Evolutionary conservation across 2,329 filamentous ascomycete species (phyloP).

Genomic region (Neoarthrinium moseri): DNA sequence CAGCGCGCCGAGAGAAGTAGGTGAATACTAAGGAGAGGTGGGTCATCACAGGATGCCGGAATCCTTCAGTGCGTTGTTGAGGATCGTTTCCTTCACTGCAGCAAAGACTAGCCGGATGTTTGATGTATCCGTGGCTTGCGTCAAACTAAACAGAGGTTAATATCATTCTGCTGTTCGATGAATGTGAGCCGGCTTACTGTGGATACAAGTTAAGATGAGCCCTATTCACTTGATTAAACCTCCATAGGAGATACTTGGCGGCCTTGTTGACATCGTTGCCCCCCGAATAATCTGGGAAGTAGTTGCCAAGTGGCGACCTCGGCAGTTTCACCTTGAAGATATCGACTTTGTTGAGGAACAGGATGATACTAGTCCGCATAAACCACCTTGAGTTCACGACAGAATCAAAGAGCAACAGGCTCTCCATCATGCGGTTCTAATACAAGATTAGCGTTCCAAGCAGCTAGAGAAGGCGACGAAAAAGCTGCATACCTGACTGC

Average conservation of each 20-base stretch:
- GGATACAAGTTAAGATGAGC: slow-evolving; percentile 96
- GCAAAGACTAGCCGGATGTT: slow-evolving; percentile 98
- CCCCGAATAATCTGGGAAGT: slow-evolving; percentile 97
- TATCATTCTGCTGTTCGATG: slow-evolving; percentile 14
- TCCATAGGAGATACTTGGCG: slow-evolving; percentile 95
- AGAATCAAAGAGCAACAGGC: slow-evolving; percentile 91
- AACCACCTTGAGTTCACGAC: slow-evolving; percentile 99
- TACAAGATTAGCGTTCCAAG: not conserved
- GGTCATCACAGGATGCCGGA: slow-evolving; percentile 81
- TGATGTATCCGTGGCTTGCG: slow-evolving; percentile 97
- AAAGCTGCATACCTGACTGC: slow-evolving; percentile 73
- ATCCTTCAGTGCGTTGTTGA: slow-evolving; percentile 97
- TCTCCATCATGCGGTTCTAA: slow-evolving; percentile 99
- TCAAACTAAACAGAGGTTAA: slow-evolving; percentile 62
- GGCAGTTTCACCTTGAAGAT: slow-evolving; percentile 94
- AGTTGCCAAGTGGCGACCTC: slow-evolving; percentile 86
- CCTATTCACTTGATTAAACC: slow-evolving; percentile 97
- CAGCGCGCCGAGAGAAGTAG: slow-evolving; percentile 11
- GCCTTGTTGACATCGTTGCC: slow-evolving; percentile 98
- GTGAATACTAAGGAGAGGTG: slow-evolving; percentile 10
- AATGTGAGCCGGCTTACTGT: slow-evolving; percentile 65
- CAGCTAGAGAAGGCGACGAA: too few species aligned
- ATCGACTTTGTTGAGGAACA: slow-evolving; percentile 99
- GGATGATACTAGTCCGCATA: slow-evolving; percentile 96
- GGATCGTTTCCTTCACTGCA: slow-evolving; percentile 96